phyloP scores from a whole-genome alignment of 805 yeast genomes.

The Wickerhamiella spandovensis region DNA sequence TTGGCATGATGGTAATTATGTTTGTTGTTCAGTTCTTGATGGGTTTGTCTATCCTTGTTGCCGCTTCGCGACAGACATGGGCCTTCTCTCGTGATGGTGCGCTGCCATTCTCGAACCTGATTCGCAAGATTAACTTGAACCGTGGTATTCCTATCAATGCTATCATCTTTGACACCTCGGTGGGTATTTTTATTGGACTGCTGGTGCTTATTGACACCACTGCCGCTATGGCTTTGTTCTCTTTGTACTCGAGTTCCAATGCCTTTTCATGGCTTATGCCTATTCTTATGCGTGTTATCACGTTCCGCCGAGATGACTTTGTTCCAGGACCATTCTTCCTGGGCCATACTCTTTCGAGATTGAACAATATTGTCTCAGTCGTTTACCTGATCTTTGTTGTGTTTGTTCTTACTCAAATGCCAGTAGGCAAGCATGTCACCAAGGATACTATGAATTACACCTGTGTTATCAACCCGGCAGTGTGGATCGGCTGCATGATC shows the following conservation, averaged over 20 bases:
- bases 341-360: constrained; percentile 36
- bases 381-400: constrained; percentile 41
- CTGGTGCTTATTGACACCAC: constrained; percentile 43
- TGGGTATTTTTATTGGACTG: constrained; percentile 40
- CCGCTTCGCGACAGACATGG: constrained; percentile 59
- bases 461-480: constrained; percentile 46
- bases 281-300: constrained; percentile 34
- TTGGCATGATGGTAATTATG: constrained; percentile 45
- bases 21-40: constrained; percentile 50
- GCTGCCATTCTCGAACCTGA: constrained; percentile 42
- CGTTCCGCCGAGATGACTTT: constrained; percentile 35
- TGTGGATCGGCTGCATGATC: constrained; percentile 39
- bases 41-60: constrained; percentile 51
- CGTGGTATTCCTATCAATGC: constrained; percentile 57
- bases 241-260: constrained; percentile 49
- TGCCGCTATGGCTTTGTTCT: constrained; percentile 54
- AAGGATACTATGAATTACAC: constrained; percentile 53
- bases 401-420: constrained; percentile 45
- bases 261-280: constrained; percentile 53
- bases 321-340: constrained; percentile 54
- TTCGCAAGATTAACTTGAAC: constrained; percentile 42
- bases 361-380: constrained; percentile 34
- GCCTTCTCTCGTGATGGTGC: constrained; percentile 71
- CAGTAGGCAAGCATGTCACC: constrained; percentile 28
- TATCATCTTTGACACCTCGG: constrained; percentile 37